Conservation (phyloP, 1,284 basidiomycete species). For the Gymnopus androsaceus region DNA sequence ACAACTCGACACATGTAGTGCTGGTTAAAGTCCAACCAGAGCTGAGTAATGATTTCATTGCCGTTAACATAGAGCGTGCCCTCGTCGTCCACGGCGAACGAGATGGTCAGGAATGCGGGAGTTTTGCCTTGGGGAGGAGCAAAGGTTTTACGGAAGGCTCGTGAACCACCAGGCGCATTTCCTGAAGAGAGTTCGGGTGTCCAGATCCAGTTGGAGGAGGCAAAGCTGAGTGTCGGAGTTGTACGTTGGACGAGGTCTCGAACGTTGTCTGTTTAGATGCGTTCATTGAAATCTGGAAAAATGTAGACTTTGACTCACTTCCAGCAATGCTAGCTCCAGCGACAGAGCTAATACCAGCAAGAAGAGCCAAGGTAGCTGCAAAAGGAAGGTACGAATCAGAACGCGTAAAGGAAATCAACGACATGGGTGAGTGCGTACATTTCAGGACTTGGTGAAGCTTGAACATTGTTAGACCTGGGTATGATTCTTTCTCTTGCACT, state of each 20-base stretch:
- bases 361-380: not conserved
- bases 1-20: constrained; percentile 19
- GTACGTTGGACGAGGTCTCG: constrained; percentile 1
- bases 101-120: constrained; percentile 22
- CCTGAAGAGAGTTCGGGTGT: constrained; percentile 21
- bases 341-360: not conserved
- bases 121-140: constrained; percentile 26
- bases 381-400: not conserved
- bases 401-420: constrained; percentile 13
- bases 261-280: too few species aligned
- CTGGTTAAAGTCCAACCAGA: constrained; percentile 13
- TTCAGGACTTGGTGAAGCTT: not conserved
- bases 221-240: constrained; percentile 19
- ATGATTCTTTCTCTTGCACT: not conserved
- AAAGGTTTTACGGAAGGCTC: constrained; percentile 31
- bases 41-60: constrained; percentile 10
- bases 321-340: not conserved
- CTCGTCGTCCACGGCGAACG: constrained; percentile 8
- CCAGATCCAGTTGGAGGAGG: constrained; percentile 33
- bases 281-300: too few species aligned
- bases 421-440: not conserved
- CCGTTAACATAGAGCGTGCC: constrained; percentile 22
- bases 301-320: not conserved
- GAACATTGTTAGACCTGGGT: not conserved
- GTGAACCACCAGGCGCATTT: constrained; percentile 26